phyloP scores from a whole-genome alignment of 1,284 basidiomycete species.

The Mycosarcoma maydis region DNA sequence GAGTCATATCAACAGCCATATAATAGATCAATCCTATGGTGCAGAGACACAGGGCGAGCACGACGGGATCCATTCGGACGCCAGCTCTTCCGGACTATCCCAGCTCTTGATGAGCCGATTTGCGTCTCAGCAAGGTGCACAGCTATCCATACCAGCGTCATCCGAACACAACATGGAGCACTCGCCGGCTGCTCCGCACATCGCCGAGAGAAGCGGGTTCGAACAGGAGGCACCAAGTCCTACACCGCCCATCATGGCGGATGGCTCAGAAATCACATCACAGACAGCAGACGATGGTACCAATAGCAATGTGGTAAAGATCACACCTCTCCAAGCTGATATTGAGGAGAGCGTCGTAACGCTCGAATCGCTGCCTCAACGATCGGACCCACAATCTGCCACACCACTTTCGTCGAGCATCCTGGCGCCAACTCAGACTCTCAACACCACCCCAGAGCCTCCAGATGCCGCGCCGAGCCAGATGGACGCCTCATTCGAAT shows the following conservation, averaged over 20 bases:
- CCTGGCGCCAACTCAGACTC: not conserved
- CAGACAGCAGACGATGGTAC: not conserved
- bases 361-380: not conserved
- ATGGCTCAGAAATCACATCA: too few species aligned
- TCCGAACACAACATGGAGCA: not conserved
- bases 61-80: not conserved
- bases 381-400: not conserved
- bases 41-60: not conserved
- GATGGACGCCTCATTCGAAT: conserved; percentile 2
- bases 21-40: not conserved
- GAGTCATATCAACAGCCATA: not conserved
- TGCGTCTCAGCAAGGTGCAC: not conserved
- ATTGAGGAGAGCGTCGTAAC: not conserved
- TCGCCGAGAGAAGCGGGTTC: too few species aligned
- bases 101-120: not conserved
- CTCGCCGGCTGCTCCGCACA: too few species aligned
- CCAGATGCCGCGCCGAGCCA: not conserved
- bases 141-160: not conserved
- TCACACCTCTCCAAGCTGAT: not conserved
- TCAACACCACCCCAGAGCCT: not conserved
- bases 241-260: too few species aligned
- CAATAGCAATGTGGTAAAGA: too few species aligned
- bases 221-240: too few species aligned
- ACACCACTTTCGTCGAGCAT: not conserved
- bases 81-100: too few species aligned